These are phyloP conservation scores for Phyllosticta capitalensis DNA, from an alignment of 2,329 filamentous ascomycete genomes.

Conservation along the genomic window DNA sequence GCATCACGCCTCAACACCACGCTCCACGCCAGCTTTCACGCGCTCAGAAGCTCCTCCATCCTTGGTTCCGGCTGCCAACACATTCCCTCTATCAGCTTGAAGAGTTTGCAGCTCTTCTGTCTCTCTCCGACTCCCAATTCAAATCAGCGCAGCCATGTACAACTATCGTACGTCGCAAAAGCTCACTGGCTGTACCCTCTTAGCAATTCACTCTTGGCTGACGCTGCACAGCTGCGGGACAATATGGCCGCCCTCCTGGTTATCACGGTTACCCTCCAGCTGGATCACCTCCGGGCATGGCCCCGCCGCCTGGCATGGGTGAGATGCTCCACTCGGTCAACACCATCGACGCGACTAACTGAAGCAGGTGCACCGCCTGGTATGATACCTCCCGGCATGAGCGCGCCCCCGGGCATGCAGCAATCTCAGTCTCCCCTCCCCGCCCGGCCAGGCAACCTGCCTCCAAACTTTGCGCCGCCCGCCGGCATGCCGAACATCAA, in stretches of 20 bases:
- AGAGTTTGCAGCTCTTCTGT: not conserved
- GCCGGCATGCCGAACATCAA: slow-evolving; percentile 95
- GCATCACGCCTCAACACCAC: not conserved
- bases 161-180: slow-evolving; percentile 19
- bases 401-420: slow-evolving; percentile 67
- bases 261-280: slow-evolving; percentile 62
- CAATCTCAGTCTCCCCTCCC: slow-evolving; percentile 64
- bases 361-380: slow-evolving; percentile 64
- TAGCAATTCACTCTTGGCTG: slow-evolving; percentile 12
- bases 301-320: slow-evolving; percentile 76
- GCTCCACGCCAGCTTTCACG: not conserved
- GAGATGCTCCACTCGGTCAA: slow-evolving; percentile 25
- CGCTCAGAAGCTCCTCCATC: not conserved
- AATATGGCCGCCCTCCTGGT: slow-evolving; percentile 66
- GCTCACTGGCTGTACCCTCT: slow-evolving; percentile 3
- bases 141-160: slow-evolving; percentile 21
- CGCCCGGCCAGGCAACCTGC: slow-evolving; percentile 71
- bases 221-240: slow-evolving; percentile 35
- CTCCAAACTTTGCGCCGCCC: slow-evolving; percentile 76
- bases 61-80: not conserved
- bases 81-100: not conserved
- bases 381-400: slow-evolving; percentile 57
- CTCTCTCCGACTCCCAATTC: not conserved
- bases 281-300: slow-evolving; percentile 55
- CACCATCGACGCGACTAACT: not conserved